These are phyloP conservation scores for Hygrophoropsis aurantiaca DNA, from an alignment of 768 basidiomycete species.

Conservation along the genomic window DNA sequence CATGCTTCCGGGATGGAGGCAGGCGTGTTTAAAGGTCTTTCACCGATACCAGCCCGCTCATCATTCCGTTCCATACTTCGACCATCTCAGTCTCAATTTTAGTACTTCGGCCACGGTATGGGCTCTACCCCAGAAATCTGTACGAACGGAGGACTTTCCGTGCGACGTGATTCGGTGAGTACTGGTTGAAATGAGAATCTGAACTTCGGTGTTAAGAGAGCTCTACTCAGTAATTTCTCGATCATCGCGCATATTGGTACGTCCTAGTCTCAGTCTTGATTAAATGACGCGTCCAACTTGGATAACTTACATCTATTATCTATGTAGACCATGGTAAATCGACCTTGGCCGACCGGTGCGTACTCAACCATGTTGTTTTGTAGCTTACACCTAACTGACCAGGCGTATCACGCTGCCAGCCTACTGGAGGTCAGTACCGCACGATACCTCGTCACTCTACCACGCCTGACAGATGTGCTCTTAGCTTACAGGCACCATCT, in stretches of 20 bases:
- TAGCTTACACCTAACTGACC: too few relatives aligned
- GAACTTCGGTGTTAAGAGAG: neutral
- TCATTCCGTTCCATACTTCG: slow-evolving; percentile 8
- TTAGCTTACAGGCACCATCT: slow-evolving; percentile 87
- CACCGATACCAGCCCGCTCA: slow-evolving; percentile 7
- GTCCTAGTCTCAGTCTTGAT: neutral
- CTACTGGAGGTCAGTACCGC: slow-evolving; percentile 62
- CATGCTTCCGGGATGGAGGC: slow-evolving; percentile 34
- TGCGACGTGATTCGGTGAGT: slow-evolving; percentile 67
- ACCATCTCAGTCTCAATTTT: too few relatives aligned
- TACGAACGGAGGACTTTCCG: slow-evolving; percentile 62
- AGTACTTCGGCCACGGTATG: slow-evolving; percentile 28
- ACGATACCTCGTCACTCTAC: neutral
- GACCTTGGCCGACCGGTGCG: slow-evolving; percentile 83
- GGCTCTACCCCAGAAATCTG: slow-evolving; percentile 28
- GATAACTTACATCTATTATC: slow-evolving; percentile 1
- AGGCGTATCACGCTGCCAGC: slow-evolving; percentile 34
- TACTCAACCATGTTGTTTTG: slow-evolving; percentile 5
- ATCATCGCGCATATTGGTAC: slow-evolving; percentile 95
- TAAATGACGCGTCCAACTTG: neutral
- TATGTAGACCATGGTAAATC: slow-evolving; percentile 91
- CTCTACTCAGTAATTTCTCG: slow-evolving; percentile 75
- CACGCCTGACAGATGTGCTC: slow-evolving; percentile 7
- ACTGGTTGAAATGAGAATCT: neutral
- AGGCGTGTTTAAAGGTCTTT: slow-evolving; percentile 26